Evolutionary conservation across 1,139 yeast species (phyloP).

Genomic region (Pichia sp.): DNA sequence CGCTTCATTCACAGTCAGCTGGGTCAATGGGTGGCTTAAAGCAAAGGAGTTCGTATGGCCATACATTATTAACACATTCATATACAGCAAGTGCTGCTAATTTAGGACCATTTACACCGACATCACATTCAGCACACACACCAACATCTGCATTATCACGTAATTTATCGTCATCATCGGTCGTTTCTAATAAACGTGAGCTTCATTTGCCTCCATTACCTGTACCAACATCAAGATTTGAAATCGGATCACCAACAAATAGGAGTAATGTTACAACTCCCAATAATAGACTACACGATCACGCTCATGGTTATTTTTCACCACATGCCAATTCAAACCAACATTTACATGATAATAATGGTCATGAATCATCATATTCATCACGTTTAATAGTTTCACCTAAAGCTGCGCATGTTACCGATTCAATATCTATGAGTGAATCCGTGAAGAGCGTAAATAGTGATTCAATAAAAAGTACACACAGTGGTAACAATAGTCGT

Average conservation of each 20-base stretch:
- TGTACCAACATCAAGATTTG: conserved; percentile 1
- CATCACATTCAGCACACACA: conserved; percentile 23
- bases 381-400: neutral
- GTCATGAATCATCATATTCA: neutral
- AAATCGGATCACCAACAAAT: conserved; percentile 8
- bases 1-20: conserved; percentile 3
- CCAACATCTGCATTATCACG: conserved; percentile 28
- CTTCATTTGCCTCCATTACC: neutral
- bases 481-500: neutral
- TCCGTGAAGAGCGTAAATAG: neutral
- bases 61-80: neutral
- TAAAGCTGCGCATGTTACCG: conserved; percentile 5
- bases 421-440: neutral
- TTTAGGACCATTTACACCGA: conserved; percentile 8
- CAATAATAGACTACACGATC: neutral
- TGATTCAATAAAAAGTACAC: neutral
- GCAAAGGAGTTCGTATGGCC: neutral
- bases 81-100: neutral
- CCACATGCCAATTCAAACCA: no score
- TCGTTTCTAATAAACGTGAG: conserved; percentile 1
- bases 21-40: neutral
- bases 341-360: neutral
- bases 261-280: conserved; percentile 10
- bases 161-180: conserved; percentile 15
- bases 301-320: neutral